phyloP scores from a whole-genome alignment of 768 basidiomycete species.

The Suillus placidus region DNA sequence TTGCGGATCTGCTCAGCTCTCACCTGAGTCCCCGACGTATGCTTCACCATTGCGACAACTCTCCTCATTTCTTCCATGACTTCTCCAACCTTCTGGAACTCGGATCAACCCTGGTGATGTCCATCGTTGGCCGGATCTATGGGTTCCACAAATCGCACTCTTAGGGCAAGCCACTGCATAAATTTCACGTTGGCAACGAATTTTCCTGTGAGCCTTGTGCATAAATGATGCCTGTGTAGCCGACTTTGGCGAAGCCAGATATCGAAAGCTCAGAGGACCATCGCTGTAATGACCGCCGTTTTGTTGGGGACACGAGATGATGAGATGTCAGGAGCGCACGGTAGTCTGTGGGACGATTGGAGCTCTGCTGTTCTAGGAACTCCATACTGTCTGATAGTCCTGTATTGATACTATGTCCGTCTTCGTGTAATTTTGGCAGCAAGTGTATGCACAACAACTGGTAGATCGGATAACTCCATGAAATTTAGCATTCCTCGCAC shows the following conservation, averaged over 20 bases:
- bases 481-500: neutral
- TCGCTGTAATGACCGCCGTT: too few relatives aligned
- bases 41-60: neutral
- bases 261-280: too few relatives aligned
- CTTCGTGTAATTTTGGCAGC: slow-evolving; percentile 55
- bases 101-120: slow-evolving; percentile 46
- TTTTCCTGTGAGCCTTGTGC: slow-evolving; percentile 52
- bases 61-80: slow-evolving; percentile 67
- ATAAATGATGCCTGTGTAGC: too few relatives aligned
- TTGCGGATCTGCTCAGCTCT: neutral
- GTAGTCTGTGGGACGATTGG: neutral
- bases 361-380: neutral
- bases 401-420: slow-evolving; percentile 16
- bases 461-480: slow-evolving; percentile 60
- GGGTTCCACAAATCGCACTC: slow-evolving; percentile 61
- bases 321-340: too few relatives aligned
- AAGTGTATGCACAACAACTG: too few relatives aligned
- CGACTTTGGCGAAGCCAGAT: too few relatives aligned
- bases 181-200: slow-evolving; percentile 68
- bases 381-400: neutral
- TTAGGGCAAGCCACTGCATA: slow-evolving; percentile 80
- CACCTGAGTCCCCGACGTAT: too few relatives aligned
- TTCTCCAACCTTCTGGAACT: slow-evolving; percentile 71
- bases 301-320: too few relatives aligned
- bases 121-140: slow-evolving; percentile 20